Percentiles rank a stretch among this genome's conserved stretches.
phyloP scores from a whole-genome alignment of 2,329 filamentous ascomycete genomes.

The Cladophialophora yegresii region DNA sequence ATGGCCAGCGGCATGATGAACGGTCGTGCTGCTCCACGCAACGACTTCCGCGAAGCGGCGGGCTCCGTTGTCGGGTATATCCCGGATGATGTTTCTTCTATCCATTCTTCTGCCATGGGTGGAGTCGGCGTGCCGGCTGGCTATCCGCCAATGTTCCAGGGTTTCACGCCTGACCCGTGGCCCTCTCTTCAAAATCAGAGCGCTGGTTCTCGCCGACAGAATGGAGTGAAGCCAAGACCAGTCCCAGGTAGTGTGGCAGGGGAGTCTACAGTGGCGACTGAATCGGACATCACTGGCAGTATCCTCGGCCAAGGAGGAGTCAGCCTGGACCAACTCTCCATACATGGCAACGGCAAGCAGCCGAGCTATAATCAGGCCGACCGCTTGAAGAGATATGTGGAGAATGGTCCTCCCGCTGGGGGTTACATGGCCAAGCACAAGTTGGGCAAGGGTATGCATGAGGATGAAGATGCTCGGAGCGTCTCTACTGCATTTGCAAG shows the following conservation, averaged over 20 bases:
- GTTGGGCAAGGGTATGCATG: conserved; percentile 52
- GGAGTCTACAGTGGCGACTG: conserved; percentile 88
- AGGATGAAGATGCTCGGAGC: conserved; percentile 93
- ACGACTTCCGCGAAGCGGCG: conserved; percentile 63
- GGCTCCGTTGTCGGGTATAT: conserved; percentile 94
- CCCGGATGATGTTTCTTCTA: conserved; percentile 92
- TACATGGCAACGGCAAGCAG: conserved; percentile 69
- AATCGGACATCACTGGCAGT: conserved; percentile 80
- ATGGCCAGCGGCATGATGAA: conserved; percentile 58
- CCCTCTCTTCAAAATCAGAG: conserved; percentile 75
- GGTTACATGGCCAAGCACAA: conserved; percentile 64
- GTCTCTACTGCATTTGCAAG: conserved; percentile 96
- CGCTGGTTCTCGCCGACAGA: conserved; percentile 59
- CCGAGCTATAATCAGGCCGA: conserved; percentile 79
- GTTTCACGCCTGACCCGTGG: conserved; percentile 85
- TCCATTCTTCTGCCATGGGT: conserved; percentile 87
- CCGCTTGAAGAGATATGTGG: conserved; percentile 90
- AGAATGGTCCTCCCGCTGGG: conserved; percentile 70
- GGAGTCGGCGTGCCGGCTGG: conserved; percentile 78
- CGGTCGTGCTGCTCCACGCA: conserved; percentile 51
- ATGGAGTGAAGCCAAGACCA: conserved; percentile 66
- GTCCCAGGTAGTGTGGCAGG: conserved; percentile 79
- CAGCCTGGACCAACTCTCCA: conserved; percentile 72
- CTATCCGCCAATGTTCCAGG: conserved; percentile 93
- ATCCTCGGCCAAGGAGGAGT: conserved; percentile 83